These are phyloP conservation scores for Gonapodya sp. DNA, from an alignment of 192 early-diverging fungal species.

Conservation along the genomic window DNA sequence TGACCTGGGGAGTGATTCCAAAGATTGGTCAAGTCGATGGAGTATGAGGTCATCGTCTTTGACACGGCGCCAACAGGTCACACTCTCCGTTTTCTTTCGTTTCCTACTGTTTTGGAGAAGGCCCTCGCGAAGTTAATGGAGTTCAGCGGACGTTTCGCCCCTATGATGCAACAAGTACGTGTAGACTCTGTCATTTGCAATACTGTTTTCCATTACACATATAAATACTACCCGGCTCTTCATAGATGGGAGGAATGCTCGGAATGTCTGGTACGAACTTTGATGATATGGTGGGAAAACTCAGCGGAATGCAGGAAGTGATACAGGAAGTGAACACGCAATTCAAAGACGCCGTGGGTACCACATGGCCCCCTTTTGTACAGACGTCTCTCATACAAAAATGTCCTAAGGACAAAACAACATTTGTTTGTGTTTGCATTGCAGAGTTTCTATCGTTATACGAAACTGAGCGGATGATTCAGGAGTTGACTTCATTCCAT, in stretches of 20 bases:
- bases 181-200: neutral
- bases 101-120: constrained; percentile 96
- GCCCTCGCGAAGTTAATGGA: constrained; percentile 91
- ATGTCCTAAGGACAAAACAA: constrained; percentile 72
- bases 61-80: constrained; percentile 99
- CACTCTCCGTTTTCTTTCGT: constrained; percentile 96
- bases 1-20: too few species aligned
- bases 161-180: constrained; percentile 88
- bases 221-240: neutral
- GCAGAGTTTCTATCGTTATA: constrained; percentile 98
- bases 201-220: neutral
- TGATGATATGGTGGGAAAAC: constrained; percentile 92
- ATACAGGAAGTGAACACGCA: constrained; percentile 98
- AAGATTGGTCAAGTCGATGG: constrained; percentile 95
- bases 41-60: constrained; percentile 96
- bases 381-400: neutral
- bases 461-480: constrained; percentile 99
- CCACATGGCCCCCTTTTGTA: neutral
- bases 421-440: constrained; percentile 99
- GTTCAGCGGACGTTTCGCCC: constrained; percentile 85
- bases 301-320: constrained; percentile 90
- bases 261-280: constrained; percentile 72
- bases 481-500: constrained; percentile 92
- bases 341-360: constrained; percentile 92
- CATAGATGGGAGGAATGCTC: constrained; percentile 66